These are phyloP conservation scores for Kwoniella dendrophila DNA, from an alignment of 768 basidiomycete genomes.

Conservation along the genomic window DNA sequence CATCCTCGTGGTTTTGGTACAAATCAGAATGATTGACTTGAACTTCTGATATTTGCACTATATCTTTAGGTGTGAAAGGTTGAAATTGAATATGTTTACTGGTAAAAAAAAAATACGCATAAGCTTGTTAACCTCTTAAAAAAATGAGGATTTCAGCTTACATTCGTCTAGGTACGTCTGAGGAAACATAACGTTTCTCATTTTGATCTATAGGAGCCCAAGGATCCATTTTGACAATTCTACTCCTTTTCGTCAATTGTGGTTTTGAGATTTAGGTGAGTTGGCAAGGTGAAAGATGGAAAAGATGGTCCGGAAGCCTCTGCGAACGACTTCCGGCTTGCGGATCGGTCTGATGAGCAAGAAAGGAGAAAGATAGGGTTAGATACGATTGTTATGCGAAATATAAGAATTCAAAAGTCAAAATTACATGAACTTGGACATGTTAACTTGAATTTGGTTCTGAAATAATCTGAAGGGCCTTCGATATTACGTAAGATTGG, in stretches of 20 bases:
- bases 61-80: slow-evolving; percentile 88
- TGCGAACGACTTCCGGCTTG: slow-evolving; percentile 27
- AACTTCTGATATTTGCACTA: slow-evolving; percentile 93
- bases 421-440: background rate
- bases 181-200: slow-evolving; percentile 55
- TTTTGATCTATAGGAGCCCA: slow-evolving; percentile 37
- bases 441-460: background rate
- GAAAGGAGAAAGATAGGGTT: background rate
- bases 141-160: slow-evolving; percentile 26
- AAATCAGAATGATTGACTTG: slow-evolving; percentile 91
- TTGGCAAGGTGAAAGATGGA: background rate
- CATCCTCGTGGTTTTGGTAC: slow-evolving; percentile 65
- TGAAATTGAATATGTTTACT: slow-evolving; percentile 97
- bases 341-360: background rate
- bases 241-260: background rate
- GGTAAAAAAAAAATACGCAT: slow-evolving; percentile 14
- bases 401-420: background rate
- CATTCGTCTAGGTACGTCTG: slow-evolving; percentile 56
- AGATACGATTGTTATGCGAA: background rate
- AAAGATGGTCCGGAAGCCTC: slow-evolving; percentile 24
- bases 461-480: slow-evolving; percentile 4
- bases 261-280: background rate
- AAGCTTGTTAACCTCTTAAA: background rate
- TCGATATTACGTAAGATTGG: slow-evolving; percentile 5
- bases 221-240: slow-evolving; percentile 27